phyloP scores from a whole-genome alignment of 306 rosid genomes.

The Phaseolus lunatus region DNA sequence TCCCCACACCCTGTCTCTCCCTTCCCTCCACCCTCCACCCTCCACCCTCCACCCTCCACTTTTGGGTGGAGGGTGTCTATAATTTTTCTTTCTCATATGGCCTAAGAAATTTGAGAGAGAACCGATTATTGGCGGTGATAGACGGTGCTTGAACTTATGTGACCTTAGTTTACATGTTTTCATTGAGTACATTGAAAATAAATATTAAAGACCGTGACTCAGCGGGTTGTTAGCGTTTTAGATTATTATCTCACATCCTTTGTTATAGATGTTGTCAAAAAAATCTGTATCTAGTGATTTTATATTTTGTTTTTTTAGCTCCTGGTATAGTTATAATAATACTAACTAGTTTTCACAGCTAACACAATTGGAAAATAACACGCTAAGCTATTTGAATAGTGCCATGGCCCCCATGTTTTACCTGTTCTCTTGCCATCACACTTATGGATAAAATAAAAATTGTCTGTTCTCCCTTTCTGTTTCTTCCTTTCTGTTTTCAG shows the following conservation, averaged over 20 bases:
- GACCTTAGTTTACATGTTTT: conserved; percentile 7
- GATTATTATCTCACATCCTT: too few relatives aligned
- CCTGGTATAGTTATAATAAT: not conserved
- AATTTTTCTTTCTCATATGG: not conserved
- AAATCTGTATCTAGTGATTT: conserved; percentile 13
- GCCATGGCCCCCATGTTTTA: not conserved
- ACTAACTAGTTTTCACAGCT: not conserved
- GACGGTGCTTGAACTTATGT: not conserved
- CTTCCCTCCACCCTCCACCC: too few relatives aligned
- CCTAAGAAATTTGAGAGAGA: not conserved
- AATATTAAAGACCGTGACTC: conserved; percentile 2
- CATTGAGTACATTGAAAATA: conserved; percentile 13
- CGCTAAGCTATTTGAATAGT: not conserved
- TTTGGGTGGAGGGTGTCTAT: not conserved
- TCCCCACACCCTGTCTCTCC: not conserved
- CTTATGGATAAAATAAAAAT: not conserved
- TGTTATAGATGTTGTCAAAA: conserved; percentile 1
- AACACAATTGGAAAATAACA: conserved; percentile 17
- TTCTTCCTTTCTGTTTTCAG: not conserved
- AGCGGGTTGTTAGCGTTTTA: not conserved
- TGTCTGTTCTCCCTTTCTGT: not conserved
- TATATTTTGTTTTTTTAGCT: conserved; percentile 1
- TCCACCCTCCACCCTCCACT: too few relatives aligned
- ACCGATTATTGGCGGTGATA: not conserved
- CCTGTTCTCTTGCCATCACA: not conserved